phyloP scores from a whole-genome alignment of 179 eudicot species.

The Silene noctiflora region DNA sequence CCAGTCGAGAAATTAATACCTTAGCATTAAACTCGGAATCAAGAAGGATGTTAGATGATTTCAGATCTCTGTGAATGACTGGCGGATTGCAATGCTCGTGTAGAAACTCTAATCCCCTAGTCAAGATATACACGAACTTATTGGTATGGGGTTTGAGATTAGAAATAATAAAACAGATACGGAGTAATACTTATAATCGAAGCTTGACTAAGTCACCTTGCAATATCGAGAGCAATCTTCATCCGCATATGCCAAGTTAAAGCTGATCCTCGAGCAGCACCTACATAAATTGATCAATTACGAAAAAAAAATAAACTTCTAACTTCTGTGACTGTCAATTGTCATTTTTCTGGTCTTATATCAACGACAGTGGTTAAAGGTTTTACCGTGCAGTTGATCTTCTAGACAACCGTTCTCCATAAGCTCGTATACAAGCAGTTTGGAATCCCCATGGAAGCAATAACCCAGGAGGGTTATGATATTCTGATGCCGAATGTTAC shows the following conservation, averaged over 20 bases:
- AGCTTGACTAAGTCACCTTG: conserved; percentile 32
- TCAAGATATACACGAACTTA: conserved; percentile 22
- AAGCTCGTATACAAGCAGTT: conserved; percentile 72
- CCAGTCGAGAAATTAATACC: conserved; percentile 27
- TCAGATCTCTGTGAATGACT: conserved; percentile 62
- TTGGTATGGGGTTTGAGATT: neutral
- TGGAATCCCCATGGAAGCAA: conserved; percentile 61
- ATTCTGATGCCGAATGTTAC: conserved; percentile 79
- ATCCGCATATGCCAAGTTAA: conserved; percentile 58
- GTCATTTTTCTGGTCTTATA: conserved; percentile 2
- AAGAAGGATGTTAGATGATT: conserved; percentile 58
- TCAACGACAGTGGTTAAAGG: neutral
- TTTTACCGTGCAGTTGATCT: conserved; percentile 76
- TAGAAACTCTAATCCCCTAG: conserved; percentile 78
- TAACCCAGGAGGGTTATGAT: conserved; percentile 72
- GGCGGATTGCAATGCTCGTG: conserved; percentile 61
- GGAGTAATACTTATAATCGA: too few species aligned
- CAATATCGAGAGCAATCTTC: conserved; percentile 66
- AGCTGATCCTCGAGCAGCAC: conserved; percentile 66
- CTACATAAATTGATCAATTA: conserved; percentile 34
- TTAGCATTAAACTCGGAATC: conserved; percentile 59
- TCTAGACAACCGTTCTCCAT: conserved; percentile 90
- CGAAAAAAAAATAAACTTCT: too few species aligned
- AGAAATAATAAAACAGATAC: neutral
- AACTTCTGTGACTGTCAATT: neutral